Conservation (phyloP, 257 asterid species). For the Solanum clarkiae region DNA sequence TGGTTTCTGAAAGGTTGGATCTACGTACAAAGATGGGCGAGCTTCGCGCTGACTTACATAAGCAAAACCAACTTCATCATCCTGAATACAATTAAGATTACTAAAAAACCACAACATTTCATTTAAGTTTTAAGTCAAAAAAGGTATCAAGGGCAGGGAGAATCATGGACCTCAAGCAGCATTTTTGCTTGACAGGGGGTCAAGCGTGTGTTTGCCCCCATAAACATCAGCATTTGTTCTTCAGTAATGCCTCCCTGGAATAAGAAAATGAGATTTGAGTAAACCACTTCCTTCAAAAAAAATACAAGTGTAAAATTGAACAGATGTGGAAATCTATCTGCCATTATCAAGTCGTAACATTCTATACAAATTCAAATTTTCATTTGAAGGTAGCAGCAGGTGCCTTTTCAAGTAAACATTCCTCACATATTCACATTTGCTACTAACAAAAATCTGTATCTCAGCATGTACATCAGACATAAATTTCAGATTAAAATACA, state of each 20-base stretch:
- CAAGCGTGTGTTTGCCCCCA: slow-evolving; percentile 82
- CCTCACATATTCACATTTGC: neutral
- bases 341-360: neutral
- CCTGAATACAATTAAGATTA: slow-evolving; percentile 36
- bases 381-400: neutral
- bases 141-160: neutral
- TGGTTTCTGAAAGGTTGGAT: slow-evolving; percentile 7
- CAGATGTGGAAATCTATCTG: neutral
- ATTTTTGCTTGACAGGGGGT: slow-evolving; percentile 60
- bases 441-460: neutral
- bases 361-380: neutral
- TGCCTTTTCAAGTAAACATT: neutral
- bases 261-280: neutral
- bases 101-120: neutral
- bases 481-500: neutral
- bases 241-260: slow-evolving; percentile 94
- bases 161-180: slow-evolving; percentile 65
- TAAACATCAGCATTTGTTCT: slow-evolving; percentile 91
- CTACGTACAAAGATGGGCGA: slow-evolving; percentile 78
- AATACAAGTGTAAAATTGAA: neutral
- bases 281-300: neutral
- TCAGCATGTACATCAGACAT: neutral
- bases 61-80: slow-evolving; percentile 86
- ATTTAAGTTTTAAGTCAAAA: neutral
- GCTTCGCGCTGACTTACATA: slow-evolving; percentile 90